These are phyloP conservation scores for Marchantia polymorpha DNA, from an alignment of 225 moss, liverwort and hornwort genomes.

Conservation along the genomic window DNA sequence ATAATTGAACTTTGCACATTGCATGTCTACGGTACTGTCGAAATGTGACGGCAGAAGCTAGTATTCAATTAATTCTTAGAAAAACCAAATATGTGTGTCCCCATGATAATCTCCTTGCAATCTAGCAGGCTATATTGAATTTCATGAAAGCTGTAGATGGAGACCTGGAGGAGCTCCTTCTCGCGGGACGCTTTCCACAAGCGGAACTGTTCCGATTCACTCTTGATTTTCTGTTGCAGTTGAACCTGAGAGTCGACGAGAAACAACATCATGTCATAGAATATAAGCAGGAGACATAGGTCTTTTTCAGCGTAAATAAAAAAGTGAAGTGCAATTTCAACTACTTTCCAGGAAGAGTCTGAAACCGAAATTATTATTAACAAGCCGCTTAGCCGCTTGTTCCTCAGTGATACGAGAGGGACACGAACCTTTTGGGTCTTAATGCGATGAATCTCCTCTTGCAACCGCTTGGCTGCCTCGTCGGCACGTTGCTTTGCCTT, in stretches of 20 bases:
- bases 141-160: neutral
- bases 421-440: slow-evolving; percentile 76
- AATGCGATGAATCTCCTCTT: slow-evolving; percentile 90
- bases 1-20: no score
- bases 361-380: no score
- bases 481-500: slow-evolving; percentile 86
- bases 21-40: neutral
- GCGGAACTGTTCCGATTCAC: slow-evolving; percentile 92
- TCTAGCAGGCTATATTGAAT: neutral
- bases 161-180: slow-evolving; percentile 92
- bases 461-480: slow-evolving; percentile 81
- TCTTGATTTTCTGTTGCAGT: slow-evolving; percentile 93
- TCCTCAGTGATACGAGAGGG: no score
- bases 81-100: neutral
- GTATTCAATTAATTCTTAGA: neutral
- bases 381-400: no score
- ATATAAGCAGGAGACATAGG: no score
- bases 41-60: neutral
- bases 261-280: neutral
- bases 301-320: no score
- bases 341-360: no score
- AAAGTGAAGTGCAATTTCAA: no score
- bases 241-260: slow-evolving; percentile 53
- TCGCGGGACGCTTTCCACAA: slow-evolving; percentile 87
- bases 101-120: neutral